Evolutionary conservation across 768 basidiomycete genomes (phyloP).

Genomic region (Butyriboletus loyo): DNA sequence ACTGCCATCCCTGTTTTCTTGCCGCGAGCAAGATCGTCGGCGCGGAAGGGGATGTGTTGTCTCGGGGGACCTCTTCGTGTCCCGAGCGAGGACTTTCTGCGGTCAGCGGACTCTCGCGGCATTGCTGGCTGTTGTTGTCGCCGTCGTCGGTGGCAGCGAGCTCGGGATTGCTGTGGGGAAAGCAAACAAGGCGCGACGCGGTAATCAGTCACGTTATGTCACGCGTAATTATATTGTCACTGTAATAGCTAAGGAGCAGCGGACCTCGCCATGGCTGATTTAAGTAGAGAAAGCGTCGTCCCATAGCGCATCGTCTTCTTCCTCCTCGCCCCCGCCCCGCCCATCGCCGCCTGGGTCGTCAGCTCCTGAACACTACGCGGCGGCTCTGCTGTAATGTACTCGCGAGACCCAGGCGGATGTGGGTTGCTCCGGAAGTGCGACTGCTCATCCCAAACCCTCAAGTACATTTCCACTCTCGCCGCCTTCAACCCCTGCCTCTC

Average conservation of each 20-base stretch:
- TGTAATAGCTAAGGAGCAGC: not conserved
- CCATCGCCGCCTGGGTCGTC: slow-evolving; percentile 10
- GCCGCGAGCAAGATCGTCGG: slow-evolving; percentile 72
- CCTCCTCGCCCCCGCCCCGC: slow-evolving; percentile 1
- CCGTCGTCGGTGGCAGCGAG: slow-evolving; percentile 13
- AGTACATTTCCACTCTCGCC: slow-evolving; percentile 31
- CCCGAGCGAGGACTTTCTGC: slow-evolving; percentile 39
- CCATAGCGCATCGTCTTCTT: not conserved
- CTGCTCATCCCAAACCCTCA: slow-evolving; percentile 29
- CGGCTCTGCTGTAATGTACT: slow-evolving; percentile 41
- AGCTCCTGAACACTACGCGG: slow-evolving; percentile 20
- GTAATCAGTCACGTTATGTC: slow-evolving; percentile 26
- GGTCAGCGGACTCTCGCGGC: slow-evolving; percentile 25
- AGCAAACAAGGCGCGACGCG: slow-evolving; percentile 26
- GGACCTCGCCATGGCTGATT: slow-evolving; percentile 18
- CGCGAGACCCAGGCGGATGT: slow-evolving; percentile 45
- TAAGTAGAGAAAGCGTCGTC: slow-evolving; percentile 14
- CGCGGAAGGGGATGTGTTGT: slow-evolving; percentile 73
- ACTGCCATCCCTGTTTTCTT: slow-evolving; percentile 79
- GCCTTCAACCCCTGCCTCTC: slow-evolving; percentile 38
- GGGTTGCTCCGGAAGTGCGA: slow-evolving; percentile 42
- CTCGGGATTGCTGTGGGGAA: slow-evolving; percentile 19
- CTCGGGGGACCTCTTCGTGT: slow-evolving; percentile 58
- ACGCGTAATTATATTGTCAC: slow-evolving; percentile 24
- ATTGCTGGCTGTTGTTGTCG: slow-evolving; percentile 14